A percentile compares a stretch with the other conserved stretches of the same genome.
These are phyloP conservation scores for Xylaria sp. DNA, from an alignment of 2,329 filamentous ascomycete genomes.

Conservation along the genomic window DNA sequence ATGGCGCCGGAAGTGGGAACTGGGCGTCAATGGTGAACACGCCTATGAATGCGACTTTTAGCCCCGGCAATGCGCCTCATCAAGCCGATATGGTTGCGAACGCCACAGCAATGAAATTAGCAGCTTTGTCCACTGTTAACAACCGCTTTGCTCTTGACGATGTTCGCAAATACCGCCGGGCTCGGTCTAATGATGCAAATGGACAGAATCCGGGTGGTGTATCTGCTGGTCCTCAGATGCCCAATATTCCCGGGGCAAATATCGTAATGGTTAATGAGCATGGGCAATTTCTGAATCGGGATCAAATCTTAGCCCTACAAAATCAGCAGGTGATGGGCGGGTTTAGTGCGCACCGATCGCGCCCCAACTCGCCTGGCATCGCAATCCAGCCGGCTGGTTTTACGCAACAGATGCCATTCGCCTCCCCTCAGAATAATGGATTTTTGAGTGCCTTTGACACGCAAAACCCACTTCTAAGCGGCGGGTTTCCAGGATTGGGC, in stretches of 20 bases:
- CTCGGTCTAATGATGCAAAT: conserved; percentile 86
- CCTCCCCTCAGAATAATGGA: conserved; percentile 92
- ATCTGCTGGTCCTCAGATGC: conserved; percentile 72
- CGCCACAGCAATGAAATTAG: conserved; percentile 98
- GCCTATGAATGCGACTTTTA: conserved; percentile 91
- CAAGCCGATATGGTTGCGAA: conserved; percentile 99
- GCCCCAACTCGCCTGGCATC: conserved; percentile 89
- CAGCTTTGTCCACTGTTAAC: conserved; percentile 95
- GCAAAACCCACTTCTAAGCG: conserved; percentile 74
- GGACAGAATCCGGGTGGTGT: conserved; percentile 70
- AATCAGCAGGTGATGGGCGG: conserved; percentile 69
- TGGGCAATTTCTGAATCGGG: conserved; percentile 85
- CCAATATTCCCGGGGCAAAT: conserved; percentile 76
- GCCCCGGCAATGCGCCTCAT: conserved; percentile 69
- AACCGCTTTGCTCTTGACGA: conserved; percentile 97
- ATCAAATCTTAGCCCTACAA: conserved; percentile 86
- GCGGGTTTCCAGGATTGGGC: conserved; percentile 76
- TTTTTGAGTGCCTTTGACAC: conserved; percentile 91
- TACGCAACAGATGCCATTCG: conserved; percentile 74
- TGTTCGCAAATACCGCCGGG: conserved; percentile 93
- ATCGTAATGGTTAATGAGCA: conserved; percentile 96
- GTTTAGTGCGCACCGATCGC: conserved; percentile 79
- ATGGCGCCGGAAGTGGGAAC: conserved; percentile 82
- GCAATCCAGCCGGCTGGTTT: conserved; percentile 76
- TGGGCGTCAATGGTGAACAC: conserved; percentile 99